Percentiles rank a stretch among this genome's conserved stretches.
These are phyloP conservation scores for Ramaria rubella DNA, from an alignment of 768 basidiomycete species.

Conservation along the genomic window DNA sequence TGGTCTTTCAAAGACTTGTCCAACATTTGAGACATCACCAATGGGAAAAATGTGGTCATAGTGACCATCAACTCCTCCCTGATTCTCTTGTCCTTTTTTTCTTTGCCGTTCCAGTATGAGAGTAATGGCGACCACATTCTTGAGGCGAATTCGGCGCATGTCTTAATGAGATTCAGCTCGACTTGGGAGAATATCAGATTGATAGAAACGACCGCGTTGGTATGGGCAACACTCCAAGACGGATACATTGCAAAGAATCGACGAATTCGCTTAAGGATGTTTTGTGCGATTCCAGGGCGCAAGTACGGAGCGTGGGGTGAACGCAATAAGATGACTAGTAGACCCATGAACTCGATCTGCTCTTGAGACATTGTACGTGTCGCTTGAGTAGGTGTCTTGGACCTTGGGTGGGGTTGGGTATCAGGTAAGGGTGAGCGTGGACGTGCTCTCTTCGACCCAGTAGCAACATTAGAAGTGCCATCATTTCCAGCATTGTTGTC, in stretches of 20 bases:
- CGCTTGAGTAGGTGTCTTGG: slow-evolving; percentile 3
- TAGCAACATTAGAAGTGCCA: no score
- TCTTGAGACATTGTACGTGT: slow-evolving; percentile 38
- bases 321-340: slow-evolving; percentile 54
- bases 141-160: slow-evolving; percentile 54
- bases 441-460: slow-evolving; percentile 2
- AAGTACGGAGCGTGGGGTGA: slow-evolving; percentile 55
- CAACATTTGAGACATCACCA: slow-evolving; percentile 39
- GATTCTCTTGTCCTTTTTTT: slow-evolving; percentile 63
- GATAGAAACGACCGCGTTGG: slow-evolving; percentile 63
- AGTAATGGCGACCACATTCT: slow-evolving; percentile 60
- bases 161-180: slow-evolving; percentile 64
- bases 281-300: slow-evolving; percentile 34
- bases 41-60: slow-evolving; percentile 67
- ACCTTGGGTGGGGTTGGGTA: slow-evolving; percentile 2
- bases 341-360: slow-evolving; percentile 64
- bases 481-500: slow-evolving; percentile 28
- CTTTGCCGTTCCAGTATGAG: slow-evolving; percentile 48
- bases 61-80: slow-evolving; percentile 79
- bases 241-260: slow-evolving; percentile 63
- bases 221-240: slow-evolving; percentile 70
- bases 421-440: slow-evolving; percentile 9
- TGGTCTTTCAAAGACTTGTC: slow-evolving; percentile 17
- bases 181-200: slow-evolving; percentile 66
- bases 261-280: slow-evolving; percentile 52